Base-by-base conservation (phyloP, 495 filamentous ascomycete genomes). In the Chaetomidium leptoderma region DNA sequence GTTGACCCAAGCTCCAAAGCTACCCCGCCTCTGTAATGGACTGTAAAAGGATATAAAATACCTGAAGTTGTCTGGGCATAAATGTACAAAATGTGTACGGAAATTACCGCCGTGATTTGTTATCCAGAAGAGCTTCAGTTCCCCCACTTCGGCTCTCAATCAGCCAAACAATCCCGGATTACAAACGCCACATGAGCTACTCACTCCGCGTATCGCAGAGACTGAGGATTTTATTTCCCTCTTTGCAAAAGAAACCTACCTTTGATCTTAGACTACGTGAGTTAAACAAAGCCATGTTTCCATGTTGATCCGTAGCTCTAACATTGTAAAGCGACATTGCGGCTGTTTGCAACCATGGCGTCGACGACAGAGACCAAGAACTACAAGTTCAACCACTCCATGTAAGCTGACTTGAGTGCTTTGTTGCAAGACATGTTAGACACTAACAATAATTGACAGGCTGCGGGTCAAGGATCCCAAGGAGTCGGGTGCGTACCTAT, bases 391-490 rank as follows among this genome's bases (percentile, higher is more conserved):
- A 92, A 92, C 71, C 89, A 86, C 68, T 80, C 83, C 47, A 87
- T 86, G 89, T 92, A 74, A 69, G 84, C 57, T 50, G 0, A 9
- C 14, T 23, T 8, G 27, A 33, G 16, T 56, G 17, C 58, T 36
- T 52, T 54, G 57, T 54, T 74, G 10, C 11, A n/a, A 1, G 9
- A 3, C 29, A 26, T 27, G 50, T 56, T 75, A 78, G 69, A 40
- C 53, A 68, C 23, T 29, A 70, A 40, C 53, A 68, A 29, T 29
- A 11, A 27, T 26, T n/a, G n/a, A 23, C 55, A 96, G 92, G 92
- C 73, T 96, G 64, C 84, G 93, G 72, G 89, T 97, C 69, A 97
- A 97, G 74, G 91, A 98, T 72, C 93, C 93, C 4, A 84, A 91
- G 70, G 81, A 77, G 66, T 95, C 90, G 21, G 73, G 87, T 87